Base-by-base conservation (phyloP, 805 yeast genomes). In the Teunomyces aglyptinius region DNA sequence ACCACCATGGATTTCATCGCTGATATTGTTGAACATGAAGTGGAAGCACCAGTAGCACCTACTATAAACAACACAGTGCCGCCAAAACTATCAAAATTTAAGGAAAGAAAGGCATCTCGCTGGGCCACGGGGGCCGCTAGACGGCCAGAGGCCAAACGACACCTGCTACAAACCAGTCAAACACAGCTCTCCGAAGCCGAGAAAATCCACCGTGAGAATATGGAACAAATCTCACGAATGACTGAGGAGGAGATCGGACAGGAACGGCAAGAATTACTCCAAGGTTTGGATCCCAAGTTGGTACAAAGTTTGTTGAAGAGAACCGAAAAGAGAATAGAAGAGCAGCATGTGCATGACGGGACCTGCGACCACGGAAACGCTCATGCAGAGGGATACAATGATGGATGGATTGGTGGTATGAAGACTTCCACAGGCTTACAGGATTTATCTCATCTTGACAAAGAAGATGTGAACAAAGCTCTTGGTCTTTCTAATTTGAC, bases 181-280 rank as follows among this genome's bases (percentile, higher is more conserved):
- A 10, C 38, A 4, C 28, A 4, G 3, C 41, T 34, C 20, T 49
- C 84, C 0, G 95, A 87, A 54, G 80, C 85, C 0, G 91, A 86
- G 52, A 76, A 80, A 58, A 88, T 90, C 18, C 92, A 89, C 60
- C 61, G 77, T 46, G 96, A 90, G 58, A 91, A 89, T 62, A 63
- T 86, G 50, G 78, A 81, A 32, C 71, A 75, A 34, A 61, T 91
- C 46, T 68, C 80, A 31, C 61, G 66, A 11, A 84, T 90, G 91
- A 70, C 84, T 2, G 75, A 72, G 1, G 84, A 78, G 13, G 89
- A 90, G 57, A 76, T 88, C 29, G 70, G 75, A 28, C 64, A 70
- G 39, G 92, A 88, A 53, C 75, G 80, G 51, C 77, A 79, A 51
- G 96, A 89, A 55, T 64, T 91, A 29, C 52, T 88, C 44, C 74